Conservation (phyloP, 1,284 basidiomycete genomes). For the Malassezia pachydermatis region DNA sequence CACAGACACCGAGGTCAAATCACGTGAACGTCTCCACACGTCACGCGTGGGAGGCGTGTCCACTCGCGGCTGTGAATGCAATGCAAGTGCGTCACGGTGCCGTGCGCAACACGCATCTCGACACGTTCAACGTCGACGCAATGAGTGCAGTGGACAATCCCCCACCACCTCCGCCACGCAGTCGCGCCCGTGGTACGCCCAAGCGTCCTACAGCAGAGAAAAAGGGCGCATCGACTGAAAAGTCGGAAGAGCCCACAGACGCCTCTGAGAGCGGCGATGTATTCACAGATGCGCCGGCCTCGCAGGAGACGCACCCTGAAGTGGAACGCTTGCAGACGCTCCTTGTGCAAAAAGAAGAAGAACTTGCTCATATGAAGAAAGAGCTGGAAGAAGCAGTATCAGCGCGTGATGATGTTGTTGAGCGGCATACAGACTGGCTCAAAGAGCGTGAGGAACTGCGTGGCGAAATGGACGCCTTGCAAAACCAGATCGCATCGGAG, state of each 20-base stretch:
- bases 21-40: too few species aligned
- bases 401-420: constrained; percentile 26
- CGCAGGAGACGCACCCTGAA: too few species aligned
- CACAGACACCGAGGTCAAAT: too few species aligned
- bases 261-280: neutral
- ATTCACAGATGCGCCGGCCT: neutral
- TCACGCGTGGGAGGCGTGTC: neutral
- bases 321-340: too few species aligned
- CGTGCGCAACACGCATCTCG: too few species aligned
- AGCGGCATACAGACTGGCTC: constrained; percentile 32
- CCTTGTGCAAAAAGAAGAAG: too few species aligned
- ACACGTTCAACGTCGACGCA: too few species aligned
- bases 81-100: neutral
- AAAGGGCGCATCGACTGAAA: neutral
- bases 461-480: constrained; percentile 17
- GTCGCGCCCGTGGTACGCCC: constrained; percentile 1
- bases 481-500: constrained; percentile 22
- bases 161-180: constrained; percentile 14
- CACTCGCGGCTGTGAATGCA: neutral
- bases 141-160: constrained; percentile 6
- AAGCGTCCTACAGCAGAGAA: neutral
- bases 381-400: constrained; percentile 22
- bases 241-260: too few species aligned
- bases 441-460: constrained; percentile 32
- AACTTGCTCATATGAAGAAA: neutral